Percentiles rank a stretch among this genome's conserved stretches.
These are phyloP conservation scores for Elaeis guineensis DNA, from an alignment of 176 grass and related monocot genomes.

Conservation along the genomic window DNA sequence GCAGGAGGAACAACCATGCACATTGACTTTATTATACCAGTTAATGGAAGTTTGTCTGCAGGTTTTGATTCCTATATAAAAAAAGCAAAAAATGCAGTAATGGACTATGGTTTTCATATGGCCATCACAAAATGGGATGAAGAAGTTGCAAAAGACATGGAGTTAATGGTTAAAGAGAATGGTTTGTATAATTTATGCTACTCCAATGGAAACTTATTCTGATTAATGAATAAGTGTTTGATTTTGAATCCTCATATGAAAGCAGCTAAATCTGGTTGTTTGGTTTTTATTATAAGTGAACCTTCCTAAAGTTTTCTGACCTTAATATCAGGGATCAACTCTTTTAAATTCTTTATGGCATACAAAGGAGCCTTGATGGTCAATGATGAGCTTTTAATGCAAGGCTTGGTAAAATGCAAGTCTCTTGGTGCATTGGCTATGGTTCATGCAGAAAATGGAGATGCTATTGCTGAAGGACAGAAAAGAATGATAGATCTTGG, in stretches of 20 bases:
- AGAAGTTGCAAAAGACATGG: conserved; percentile 90
- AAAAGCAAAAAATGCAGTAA: conserved; percentile 63
- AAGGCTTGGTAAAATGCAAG: conserved; percentile 94
- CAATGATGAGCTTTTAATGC: conserved; percentile 71
- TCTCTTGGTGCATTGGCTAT: conserved; percentile 90
- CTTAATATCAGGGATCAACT: conserved; percentile 76
- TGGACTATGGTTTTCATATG: conserved; percentile 99
- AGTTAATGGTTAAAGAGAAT: conserved; percentile 85
- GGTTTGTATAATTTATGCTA: conserved; percentile 34
- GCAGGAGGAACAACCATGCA: conserved; percentile 96
- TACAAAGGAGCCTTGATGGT: conserved; percentile 95
- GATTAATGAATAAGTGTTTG: neutral
- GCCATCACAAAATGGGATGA: conserved; percentile 95
- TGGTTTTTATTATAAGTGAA: neutral
- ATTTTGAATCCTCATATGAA: neutral
- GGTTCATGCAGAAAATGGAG: conserved; percentile 97
- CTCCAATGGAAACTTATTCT: neutral
- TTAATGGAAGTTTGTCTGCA: conserved; percentile 75
- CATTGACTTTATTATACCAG: conserved; percentile 88
- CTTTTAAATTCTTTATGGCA: conserved; percentile 99
- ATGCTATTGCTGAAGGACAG: conserved; percentile 86
- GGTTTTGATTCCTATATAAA: conserved; percentile 68
- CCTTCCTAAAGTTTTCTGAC: neutral
- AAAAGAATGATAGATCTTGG: conserved; percentile 87
- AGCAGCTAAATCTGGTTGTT: neutral